These are phyloP conservation scores for Adansonia digitata DNA, from an alignment of 345 rosid genomes.

Conservation along the genomic window DNA sequence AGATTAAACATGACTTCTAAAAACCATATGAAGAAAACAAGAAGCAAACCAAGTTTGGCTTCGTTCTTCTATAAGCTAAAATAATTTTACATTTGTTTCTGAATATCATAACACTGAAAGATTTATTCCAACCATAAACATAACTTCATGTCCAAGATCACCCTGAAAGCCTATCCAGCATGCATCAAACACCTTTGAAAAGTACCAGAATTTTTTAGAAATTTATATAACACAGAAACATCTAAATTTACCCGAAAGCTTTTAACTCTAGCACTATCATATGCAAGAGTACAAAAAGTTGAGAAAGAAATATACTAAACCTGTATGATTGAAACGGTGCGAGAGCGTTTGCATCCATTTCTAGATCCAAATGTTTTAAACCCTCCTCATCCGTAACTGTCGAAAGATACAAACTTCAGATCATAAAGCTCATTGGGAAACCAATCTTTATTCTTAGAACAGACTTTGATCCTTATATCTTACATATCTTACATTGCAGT, in stretches of 20 bases:
- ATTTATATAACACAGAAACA: neutral
- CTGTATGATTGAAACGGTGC: slow-evolving; percentile 55
- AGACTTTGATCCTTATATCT: neutral
- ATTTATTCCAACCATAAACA: neutral
- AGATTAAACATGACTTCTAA: neutral
- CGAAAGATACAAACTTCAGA: neutral
- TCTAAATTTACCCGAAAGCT: neutral
- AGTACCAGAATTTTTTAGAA: neutral
- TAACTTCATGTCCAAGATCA: neutral
- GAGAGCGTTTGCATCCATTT: slow-evolving; percentile 67
- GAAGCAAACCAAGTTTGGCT: neutral
- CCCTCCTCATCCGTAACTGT: slow-evolving; percentile 79
- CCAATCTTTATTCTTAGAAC: neutral
- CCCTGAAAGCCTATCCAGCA: neutral
- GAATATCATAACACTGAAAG: neutral
- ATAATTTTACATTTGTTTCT: neutral
- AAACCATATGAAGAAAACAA: neutral
- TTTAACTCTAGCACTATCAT: neutral
- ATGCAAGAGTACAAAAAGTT: neutral
- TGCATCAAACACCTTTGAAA: neutral
- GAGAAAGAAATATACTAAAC: slow-evolving; percentile 23
- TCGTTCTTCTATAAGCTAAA: neutral
- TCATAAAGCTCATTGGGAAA: neutral
- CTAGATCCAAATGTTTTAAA: slow-evolving; percentile 75
- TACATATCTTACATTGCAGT: neutral